Evolutionary conservation across 2,329 filamentous ascomycete species (phyloP), one percentile per base, ranked within the genome.

Genomic region (Talaromyces sp.): DNA sequence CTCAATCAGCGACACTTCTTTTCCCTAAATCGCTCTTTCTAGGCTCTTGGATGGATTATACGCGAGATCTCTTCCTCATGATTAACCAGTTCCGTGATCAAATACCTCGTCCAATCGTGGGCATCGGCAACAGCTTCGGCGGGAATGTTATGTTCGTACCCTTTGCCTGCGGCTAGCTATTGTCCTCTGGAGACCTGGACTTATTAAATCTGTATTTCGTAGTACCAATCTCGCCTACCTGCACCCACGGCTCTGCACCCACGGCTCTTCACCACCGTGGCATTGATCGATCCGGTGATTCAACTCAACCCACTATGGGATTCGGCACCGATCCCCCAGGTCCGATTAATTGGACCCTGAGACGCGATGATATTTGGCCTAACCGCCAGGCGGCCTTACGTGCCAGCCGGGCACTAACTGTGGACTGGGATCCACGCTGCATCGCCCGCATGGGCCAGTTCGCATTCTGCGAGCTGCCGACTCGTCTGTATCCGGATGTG

Each of bases 121-220:
- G 65, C 4, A 44, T 67, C 15, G 64, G 65, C 4, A 65, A 67
- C 36, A 67, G 65, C 59, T 53, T 65, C 22, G 65, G 65, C n/a
- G 8, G 65, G 57, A 8, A 55, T 47, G 54, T 61, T 53, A 36
- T 52, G 49, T 28, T 27, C n/a, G 49, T 25, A 11, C 7, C 19
- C 2, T 25, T 25, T 28, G n/a, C 19, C 56, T 51, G 27, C 27
- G 27, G 27, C 6, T 27, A 27, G 1, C 27, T 27, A 27, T 27
- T 27, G 27, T 27, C 47, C 54, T 32, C 52, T 58, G 13, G 3
- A 27, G 49, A 25, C n/a, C 17, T 25, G 13, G 22, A 28, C 22
- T 52, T 6, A 52, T 22, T 27, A 22, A 27, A 28, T 25, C 13
- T 52, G 22, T 52, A 32, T 32, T 32, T 32, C 30, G 10, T 32